A percentile compares a stretch with the other conserved stretches of the same genome.
phyloP scores from a whole-genome alignment of 192 early-diverging fungal genomes.

The Coemansia sp. region DNA sequence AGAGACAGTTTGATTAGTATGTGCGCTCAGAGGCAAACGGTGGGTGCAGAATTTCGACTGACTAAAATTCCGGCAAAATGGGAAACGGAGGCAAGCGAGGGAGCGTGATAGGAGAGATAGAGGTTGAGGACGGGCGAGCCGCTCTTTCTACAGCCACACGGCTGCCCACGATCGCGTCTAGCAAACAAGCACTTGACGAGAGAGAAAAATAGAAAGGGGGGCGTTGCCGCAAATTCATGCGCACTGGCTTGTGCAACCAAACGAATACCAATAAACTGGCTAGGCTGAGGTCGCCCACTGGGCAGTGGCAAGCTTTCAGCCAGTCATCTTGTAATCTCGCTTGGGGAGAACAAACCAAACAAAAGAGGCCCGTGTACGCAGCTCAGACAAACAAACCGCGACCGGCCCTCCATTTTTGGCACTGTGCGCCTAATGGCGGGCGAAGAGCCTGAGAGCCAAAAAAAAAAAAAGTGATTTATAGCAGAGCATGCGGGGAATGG shows the following conservation, averaged over 20 bases:
- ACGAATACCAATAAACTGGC: slow-evolving; percentile 1
- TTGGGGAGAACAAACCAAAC: slow-evolving; percentile 4
- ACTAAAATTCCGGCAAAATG: slow-evolving; percentile 3
- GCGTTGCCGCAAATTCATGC: slow-evolving; percentile 3
- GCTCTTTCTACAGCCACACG: not conserved
- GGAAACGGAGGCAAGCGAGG: slow-evolving; percentile 4
- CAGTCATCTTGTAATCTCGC: not conserved
- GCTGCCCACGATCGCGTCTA: not conserved
- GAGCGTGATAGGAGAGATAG: not conserved
- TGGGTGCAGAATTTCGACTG: not conserved
- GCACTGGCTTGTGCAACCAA: slow-evolving; percentile 5
- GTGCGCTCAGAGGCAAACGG: not conserved
- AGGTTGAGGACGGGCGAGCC: not conserved
- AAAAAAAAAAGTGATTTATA: not conserved
- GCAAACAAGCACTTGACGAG: not conserved
- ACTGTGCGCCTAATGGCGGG: not conserved
- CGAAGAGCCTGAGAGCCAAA: not conserved
- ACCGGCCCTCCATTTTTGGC: not conserved
- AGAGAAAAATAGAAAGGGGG: not conserved
- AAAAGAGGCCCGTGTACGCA: not conserved
- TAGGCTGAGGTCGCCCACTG: not conserved
- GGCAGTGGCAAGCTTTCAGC: not conserved
- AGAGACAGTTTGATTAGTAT: slow-evolving; percentile 3
- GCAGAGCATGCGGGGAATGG: not conserved
- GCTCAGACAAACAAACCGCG: slow-evolving; percentile 2